Evolutionary conservation across 208 protist species (phyloP).

Genomic region (Trypanosoma vivax): DNA sequence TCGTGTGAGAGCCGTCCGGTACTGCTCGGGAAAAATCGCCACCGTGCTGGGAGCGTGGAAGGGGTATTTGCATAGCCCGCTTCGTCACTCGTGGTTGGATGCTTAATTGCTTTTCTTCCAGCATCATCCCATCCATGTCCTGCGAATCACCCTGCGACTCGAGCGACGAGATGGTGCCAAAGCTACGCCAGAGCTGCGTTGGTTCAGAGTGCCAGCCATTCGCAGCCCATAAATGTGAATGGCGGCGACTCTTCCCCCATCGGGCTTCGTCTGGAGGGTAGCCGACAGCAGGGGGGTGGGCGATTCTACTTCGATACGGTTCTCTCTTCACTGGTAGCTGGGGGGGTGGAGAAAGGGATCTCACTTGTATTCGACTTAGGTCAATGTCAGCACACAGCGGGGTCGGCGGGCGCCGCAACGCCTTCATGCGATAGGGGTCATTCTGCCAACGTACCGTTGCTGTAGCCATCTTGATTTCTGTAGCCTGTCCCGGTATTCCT

Average conservation of each 20-base stretch:
- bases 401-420: neutral
- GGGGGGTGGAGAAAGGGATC: neutral
- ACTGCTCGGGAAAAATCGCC: too few relatives aligned
- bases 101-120: constrained; percentile 4
- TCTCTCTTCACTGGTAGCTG: neutral
- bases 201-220: neutral
- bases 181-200: constrained; percentile 2
- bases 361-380: neutral
- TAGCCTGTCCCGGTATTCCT: too few relatives aligned
- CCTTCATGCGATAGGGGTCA: constrained; percentile 10
- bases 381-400: constrained; percentile 4
- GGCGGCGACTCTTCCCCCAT: neutral
- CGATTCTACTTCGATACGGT: constrained; percentile 15
- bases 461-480: too few relatives aligned
- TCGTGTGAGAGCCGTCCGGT: too few relatives aligned
- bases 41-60: constrained; percentile 14
- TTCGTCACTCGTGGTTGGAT: neutral
- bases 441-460: constrained; percentile 12
- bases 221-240: neutral
- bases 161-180: constrained; percentile 10
- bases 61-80: constrained; percentile 13
- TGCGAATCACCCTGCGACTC: constrained; percentile 17
- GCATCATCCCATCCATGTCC: neutral
- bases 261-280: neutral
- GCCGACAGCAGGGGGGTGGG: neutral